phyloP scores from a whole-genome alignment of 495 filamentous ascomycete species.

The Cladorrhinum samala region DNA sequence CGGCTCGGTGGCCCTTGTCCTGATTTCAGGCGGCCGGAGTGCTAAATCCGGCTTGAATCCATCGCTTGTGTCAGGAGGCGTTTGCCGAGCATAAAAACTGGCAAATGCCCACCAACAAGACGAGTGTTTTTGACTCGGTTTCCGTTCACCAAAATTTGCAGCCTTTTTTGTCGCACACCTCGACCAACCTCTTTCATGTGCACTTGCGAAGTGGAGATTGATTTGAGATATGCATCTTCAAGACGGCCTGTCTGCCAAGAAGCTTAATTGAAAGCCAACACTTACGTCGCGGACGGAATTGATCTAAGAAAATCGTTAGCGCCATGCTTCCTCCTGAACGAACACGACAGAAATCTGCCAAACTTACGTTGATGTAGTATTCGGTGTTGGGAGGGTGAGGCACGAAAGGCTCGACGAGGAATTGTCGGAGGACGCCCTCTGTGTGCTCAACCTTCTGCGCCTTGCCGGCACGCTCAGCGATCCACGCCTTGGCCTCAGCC shows the following conservation, averaged over 20 bases:
- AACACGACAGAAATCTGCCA: constrained; percentile 55
- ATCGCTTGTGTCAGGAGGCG: constrained; percentile 1
- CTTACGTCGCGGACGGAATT: constrained; percentile 36
- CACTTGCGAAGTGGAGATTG: constrained; percentile 15
- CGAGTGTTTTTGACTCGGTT: not conserved
- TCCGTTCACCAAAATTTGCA: not conserved
- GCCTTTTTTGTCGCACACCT: constrained; percentile 7
- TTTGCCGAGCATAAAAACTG: constrained; percentile 14
- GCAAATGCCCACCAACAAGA: constrained; percentile 5
- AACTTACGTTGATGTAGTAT: constrained; percentile 84
- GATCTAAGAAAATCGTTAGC: constrained; percentile 27
- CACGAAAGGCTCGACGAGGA: constrained; percentile 97
- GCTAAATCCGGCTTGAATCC: constrained; percentile 10
- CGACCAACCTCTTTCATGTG: not conserved
- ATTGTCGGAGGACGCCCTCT: constrained; percentile 80
- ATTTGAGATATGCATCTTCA: constrained; percentile 2
- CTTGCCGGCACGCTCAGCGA: constrained; percentile 87
- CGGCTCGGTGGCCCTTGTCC: constrained; percentile 24
- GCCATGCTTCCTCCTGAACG: constrained; percentile 66
- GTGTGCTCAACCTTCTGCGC: constrained; percentile 86
- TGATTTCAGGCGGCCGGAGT: constrained; percentile 8
- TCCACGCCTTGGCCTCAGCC: constrained; percentile 87
- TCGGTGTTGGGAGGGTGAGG: constrained; percentile 89
- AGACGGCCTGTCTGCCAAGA: constrained; percentile 11
- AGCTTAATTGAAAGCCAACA: constrained; percentile 13